Evolutionary conservation across 2,329 filamentous ascomycete genomes (phyloP).

Genomic region (Albophoma yamanashiensis): DNA sequence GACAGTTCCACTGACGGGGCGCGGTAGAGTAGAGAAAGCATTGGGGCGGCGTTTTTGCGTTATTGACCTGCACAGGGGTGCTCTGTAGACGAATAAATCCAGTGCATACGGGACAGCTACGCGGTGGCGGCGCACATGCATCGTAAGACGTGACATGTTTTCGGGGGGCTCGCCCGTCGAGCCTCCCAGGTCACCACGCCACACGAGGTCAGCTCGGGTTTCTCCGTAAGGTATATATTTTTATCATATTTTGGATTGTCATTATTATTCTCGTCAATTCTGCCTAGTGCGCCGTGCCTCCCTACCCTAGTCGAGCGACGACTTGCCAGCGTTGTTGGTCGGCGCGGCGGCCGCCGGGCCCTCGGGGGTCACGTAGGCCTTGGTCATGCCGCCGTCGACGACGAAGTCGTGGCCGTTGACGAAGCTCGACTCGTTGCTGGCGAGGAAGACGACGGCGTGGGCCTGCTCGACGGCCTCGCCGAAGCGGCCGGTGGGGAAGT

Average conservation of each 20-base stretch:
- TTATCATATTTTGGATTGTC: neutral
- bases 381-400: slow-evolving; percentile 92
- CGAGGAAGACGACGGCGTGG: slow-evolving; percentile 77
- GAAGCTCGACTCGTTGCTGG: slow-evolving; percentile 80
- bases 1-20: slow-evolving; percentile 39
- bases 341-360: slow-evolving; percentile 44
- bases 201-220: too few relatives aligned
- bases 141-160: neutral
- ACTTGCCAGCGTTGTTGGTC: slow-evolving; percentile 47
- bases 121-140: neutral
- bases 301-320: slow-evolving; percentile 24
- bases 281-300: too few relatives aligned
- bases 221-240: too few relatives aligned
- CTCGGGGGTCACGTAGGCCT: slow-evolving; percentile 69
- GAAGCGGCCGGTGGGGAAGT: slow-evolving; percentile 82
- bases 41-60: neutral
- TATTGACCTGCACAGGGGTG: neutral
- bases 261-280: neutral
- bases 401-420: slow-evolving; percentile 89
- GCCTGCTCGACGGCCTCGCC: slow-evolving; percentile 93
- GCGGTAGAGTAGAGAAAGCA: neutral
- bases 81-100: neutral
- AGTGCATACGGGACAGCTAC: neutral
- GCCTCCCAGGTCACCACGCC: too few relatives aligned
- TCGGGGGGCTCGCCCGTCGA: neutral